These are phyloP conservation scores for Penicillium robsamsonii DNA, from an alignment of 495 filamentous ascomycete genomes.

Conservation along the genomic window DNA sequence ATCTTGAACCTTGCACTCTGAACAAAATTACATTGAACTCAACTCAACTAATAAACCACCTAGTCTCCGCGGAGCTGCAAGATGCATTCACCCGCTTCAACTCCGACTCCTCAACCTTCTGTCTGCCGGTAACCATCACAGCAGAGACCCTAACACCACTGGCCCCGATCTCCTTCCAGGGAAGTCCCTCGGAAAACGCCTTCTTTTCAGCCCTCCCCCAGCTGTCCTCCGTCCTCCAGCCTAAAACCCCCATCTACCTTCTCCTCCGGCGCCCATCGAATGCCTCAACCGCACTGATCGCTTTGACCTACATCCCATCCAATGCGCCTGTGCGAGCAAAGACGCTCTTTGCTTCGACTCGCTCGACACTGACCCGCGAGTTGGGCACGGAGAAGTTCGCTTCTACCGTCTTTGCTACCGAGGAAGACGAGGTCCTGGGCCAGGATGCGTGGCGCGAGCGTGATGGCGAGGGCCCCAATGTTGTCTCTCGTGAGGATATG, in stretches of 20 bases:
- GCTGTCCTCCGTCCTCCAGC: conserved; percentile 69
- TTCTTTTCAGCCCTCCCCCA: conserved; percentile 61
- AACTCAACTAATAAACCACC: conserved; percentile 13
- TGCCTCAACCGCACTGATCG: conserved; percentile 55
- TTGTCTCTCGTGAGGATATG: conserved; percentile 54
- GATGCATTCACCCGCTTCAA: conserved; percentile 75
- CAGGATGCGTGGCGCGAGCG: conserved; percentile 73
- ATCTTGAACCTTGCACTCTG: conserved; percentile 4
- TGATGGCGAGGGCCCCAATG: conserved; percentile 54
- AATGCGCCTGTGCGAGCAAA: conserved; percentile 88
- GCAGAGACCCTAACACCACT: conserved; percentile 70
- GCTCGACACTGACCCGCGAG: conserved; percentile 79
- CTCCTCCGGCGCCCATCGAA: conserved; percentile 68
- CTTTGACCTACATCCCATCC: conserved; percentile 88
- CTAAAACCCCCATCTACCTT: conserved; percentile 76
- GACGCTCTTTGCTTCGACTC: conserved; percentile 90
- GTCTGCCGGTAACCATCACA: conserved; percentile 76
- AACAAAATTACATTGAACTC: neutral
- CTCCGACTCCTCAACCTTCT: conserved; percentile 62
- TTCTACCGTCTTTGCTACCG: conserved; percentile 71
- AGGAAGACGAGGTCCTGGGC: conserved; percentile 64
- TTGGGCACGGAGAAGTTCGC: conserved; percentile 88
- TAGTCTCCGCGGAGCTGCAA: conserved; percentile 85
- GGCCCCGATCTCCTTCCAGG: conserved; percentile 54
- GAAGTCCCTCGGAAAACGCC: conserved; percentile 39